phyloP scores from a whole-genome alignment of 1,284 basidiomycete genomes.

The Pyrrhoderma noxium region DNA sequence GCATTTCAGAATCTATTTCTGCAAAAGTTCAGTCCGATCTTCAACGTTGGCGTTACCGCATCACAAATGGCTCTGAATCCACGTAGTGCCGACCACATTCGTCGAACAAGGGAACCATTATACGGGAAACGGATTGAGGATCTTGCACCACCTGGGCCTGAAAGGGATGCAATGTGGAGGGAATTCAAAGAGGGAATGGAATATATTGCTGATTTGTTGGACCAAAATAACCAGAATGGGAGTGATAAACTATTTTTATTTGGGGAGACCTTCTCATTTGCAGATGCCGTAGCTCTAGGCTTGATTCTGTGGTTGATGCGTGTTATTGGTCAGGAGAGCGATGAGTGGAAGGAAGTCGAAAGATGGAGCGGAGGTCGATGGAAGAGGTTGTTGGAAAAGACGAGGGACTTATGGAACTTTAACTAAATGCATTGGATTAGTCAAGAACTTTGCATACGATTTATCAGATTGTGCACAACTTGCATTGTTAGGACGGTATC shows the following conservation, averaged over 20 bases:
- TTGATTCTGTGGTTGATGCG: conserved; percentile 23
- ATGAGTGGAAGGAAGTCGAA: conserved; percentile 13
- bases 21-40: not conserved
- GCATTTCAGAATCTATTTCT: conserved; percentile 3
- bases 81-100: conserved; percentile 28
- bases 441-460: no score
- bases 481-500: not conserved
- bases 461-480: no score
- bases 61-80: conserved; percentile 23
- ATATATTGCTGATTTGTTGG: conserved; percentile 27
- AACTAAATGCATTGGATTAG: no score
- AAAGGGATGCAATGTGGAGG: conserved; percentile 23
- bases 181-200: conserved; percentile 23
- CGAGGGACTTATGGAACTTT: conserved; percentile 18
- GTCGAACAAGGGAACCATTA: conserved; percentile 21
- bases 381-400: conserved; percentile 19
- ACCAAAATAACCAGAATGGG: conserved; percentile 15
- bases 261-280: conserved; percentile 15
- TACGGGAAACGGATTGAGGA: conserved; percentile 29
- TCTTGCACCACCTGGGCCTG: conserved; percentile 26
- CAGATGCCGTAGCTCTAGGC: conserved; percentile 14
- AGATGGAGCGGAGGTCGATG: conserved; percentile 34
- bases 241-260: conserved; percentile 6
- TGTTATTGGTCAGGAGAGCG: conserved; percentile 20
- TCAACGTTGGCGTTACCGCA: no score